Conservation (phyloP, 441 rosid species). For the Iberis amara region DNA sequence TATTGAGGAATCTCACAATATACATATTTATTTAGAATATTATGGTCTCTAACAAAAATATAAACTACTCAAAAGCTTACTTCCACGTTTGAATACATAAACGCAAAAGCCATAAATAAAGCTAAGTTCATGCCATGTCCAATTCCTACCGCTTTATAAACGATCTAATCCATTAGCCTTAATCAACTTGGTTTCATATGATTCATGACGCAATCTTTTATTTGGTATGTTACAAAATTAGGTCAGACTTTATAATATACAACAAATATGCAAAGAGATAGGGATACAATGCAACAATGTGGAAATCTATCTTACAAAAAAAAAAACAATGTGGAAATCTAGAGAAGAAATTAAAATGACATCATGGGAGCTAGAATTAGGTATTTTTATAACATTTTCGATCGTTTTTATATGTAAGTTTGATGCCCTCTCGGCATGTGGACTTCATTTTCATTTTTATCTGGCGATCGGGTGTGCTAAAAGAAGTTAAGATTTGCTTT, state of each 20-base stretch:
- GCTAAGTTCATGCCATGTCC: constrained; percentile 8
- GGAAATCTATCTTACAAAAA: too few relatives aligned
- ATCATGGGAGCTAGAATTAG: constrained; percentile 14
- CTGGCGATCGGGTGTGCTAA: too few relatives aligned
- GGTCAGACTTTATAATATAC: constrained; percentile 22
- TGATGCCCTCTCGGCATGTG: too few relatives aligned
- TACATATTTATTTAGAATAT: not conserved
- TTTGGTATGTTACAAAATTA: constrained; percentile 23
- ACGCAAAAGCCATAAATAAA: constrained; percentile 17
- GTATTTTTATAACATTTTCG: too few relatives aligned
- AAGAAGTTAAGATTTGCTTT: too few relatives aligned
- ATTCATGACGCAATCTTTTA: constrained; percentile 28
- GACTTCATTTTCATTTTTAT: too few relatives aligned
- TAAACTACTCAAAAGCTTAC: not conserved
- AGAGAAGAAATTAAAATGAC: constrained; percentile 15
- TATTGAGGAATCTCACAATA: too few relatives aligned
- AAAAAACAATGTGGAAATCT: constrained; percentile 26
- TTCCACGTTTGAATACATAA: constrained; percentile 7
- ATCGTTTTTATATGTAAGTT: too few relatives aligned
- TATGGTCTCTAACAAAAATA: constrained; percentile 4
- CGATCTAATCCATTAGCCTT: constrained; percentile 28
- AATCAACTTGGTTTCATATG: constrained; percentile 21
- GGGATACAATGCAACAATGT: constrained; percentile 23
- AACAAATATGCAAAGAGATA: not conserved
- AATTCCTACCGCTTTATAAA: constrained; percentile 5